phyloP scores from a whole-genome alignment of 2,329 filamentous ascomycete genomes.

The Mycosphaerella sp. region DNA sequence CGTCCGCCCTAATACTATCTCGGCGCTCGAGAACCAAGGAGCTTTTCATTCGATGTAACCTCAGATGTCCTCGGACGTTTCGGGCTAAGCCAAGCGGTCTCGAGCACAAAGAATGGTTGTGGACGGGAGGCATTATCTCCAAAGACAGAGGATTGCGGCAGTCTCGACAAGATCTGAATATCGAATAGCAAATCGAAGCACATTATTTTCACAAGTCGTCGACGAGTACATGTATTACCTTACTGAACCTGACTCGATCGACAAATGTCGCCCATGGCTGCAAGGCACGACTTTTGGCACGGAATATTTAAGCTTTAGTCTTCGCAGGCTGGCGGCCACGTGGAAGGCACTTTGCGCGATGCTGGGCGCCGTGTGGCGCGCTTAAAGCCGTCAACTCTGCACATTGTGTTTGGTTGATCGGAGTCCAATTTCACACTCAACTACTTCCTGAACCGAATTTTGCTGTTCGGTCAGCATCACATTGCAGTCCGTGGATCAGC shows the following conservation, averaged over 20 bases:
- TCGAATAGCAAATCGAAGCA: not conserved
- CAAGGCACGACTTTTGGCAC: constrained; percentile 1
- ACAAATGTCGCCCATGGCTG: constrained; percentile 2
- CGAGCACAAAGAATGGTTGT: not conserved
- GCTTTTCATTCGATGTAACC: constrained; percentile 6
- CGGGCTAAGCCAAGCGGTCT: not conserved
- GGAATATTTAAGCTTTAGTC: not conserved
- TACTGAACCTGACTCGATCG: not conserved
- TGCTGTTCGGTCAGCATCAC: constrained; percentile 1
- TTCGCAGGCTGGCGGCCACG: constrained; percentile 10
- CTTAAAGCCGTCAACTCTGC: constrained; percentile 12
- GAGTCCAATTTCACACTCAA: constrained; percentile 6
- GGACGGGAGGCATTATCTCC: not conserved
- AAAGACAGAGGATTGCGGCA: too few species aligned
- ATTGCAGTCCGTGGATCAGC: constrained; percentile 1
- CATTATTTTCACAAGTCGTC: too few species aligned
- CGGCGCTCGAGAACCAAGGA: not conserved
- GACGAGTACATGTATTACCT: too few species aligned
- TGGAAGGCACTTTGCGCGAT: constrained; percentile 6
- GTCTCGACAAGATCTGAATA: not conserved
- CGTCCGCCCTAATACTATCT: not conserved
- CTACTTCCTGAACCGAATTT: not conserved
- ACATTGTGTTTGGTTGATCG: constrained; percentile 9
- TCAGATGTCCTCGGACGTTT: not conserved
- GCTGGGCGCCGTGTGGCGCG: constrained; percentile 8